Evolutionary conservation across 768 basidiomycete genomes (phyloP).

Genomic region (Roridomyces roridus): DNA sequence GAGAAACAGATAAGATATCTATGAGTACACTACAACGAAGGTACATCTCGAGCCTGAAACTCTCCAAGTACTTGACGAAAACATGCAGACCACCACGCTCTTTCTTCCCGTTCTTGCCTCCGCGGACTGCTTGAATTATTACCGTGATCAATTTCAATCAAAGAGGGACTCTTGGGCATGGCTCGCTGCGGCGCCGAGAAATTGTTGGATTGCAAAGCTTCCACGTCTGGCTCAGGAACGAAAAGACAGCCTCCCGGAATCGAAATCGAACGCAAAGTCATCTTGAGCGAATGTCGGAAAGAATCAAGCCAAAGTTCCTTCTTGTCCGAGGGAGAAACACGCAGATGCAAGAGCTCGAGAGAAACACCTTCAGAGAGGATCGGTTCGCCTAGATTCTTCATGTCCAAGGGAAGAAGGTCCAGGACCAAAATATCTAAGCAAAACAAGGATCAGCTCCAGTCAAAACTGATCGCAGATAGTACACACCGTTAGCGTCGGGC

Average conservation of each 20-base stretch:
- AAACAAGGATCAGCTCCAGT: neutral
- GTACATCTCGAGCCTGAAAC: conserved; percentile 14
- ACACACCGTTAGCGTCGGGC: conserved; percentile 1
- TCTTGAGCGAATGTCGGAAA: conserved; percentile 14
- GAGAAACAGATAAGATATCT: too few species aligned
- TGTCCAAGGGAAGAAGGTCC: conserved; percentile 17
- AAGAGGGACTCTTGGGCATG: conserved; percentile 25
- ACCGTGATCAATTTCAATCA: conserved; percentile 10
- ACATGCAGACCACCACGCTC: conserved; percentile 21
- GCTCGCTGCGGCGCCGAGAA: conserved; percentile 2
- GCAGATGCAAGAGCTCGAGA: conserved; percentile 20
- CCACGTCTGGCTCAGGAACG: neutral
- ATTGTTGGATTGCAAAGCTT: neutral
- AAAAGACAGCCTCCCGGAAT: conserved; percentile 6
- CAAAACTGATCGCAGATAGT: neutral
- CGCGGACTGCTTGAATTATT: conserved; percentile 7
- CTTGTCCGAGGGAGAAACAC: conserved; percentile 4
- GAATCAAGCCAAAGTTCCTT: conserved; percentile 21
- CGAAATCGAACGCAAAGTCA: conserved; percentile 17
- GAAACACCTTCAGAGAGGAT: conserved; percentile 2
- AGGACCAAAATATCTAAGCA: conserved; percentile 15
- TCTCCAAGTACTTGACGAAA: conserved; percentile 22
- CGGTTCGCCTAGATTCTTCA: conserved; percentile 13
- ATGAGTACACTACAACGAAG: too few species aligned
- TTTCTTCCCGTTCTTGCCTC: conserved; percentile 23